Base-by-base conservation (phyloP, 2,329 filamentous ascomycete species). In the Lasiodiplodia gonubiensis region DNA sequence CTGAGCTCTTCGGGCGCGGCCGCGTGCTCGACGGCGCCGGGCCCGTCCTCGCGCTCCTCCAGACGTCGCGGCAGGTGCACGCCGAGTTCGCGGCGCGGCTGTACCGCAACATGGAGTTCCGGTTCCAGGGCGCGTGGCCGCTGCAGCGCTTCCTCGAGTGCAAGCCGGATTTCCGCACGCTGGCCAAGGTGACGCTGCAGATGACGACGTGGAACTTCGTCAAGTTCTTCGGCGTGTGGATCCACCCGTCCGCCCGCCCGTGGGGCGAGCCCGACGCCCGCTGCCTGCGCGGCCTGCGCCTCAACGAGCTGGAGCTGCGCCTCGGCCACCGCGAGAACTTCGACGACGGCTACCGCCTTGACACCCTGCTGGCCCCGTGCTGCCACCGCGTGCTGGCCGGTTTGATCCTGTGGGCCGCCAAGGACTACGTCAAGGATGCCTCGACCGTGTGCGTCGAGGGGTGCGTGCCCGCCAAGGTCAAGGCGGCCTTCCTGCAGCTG, bases 221-320 rank as follows among this genome's bases (percentile, higher is more conserved):
- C 64, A 66, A 66, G 64, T 66, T 66, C 42, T 66, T 66, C 39
- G 64, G 64, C 39, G 39, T 57, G 18, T 57, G 64, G 52, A 25
- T 66, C n/a, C 30, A 66, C 39, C 39, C 4, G n/a, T 23, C 64
- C 23, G 52, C 52, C 23, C 64, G 53, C 21, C 64, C 64, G 3
- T 66, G 64, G 64, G 52, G 52, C 21, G 23, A 48, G 21, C 52
- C 64, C 52, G 64, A 57, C 39, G 64, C 64, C 52, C 25, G 35
- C 30, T 25, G 18, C n/a, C 39, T 66, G 52, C n/a, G 30, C 23
- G 64, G 64, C 37, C 27, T 66, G 52, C 37, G n/a, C 10, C 39
- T 66, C 16, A 21, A 23, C 16, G 64, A 55, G 39, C 35, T 66
- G 23, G 64, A 66, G 27, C 64, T 66, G 18, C 37, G 64, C 1